Evolutionary conservation across 179 eudicot species (phyloP).

Genomic region (Spergularia azorica): DNA sequence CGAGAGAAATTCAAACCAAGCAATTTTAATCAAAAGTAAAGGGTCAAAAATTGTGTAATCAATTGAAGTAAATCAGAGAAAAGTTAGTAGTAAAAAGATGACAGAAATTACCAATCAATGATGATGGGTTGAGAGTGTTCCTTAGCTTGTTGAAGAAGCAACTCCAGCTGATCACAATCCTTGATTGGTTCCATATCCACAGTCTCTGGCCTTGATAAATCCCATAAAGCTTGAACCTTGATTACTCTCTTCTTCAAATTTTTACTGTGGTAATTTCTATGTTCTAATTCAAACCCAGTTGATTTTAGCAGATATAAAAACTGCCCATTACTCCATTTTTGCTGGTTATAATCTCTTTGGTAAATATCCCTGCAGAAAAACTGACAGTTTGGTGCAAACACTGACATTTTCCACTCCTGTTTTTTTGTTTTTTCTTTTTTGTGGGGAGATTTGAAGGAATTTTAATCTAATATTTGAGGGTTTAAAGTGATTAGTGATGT

Average conservation of each 20-base stretch:
- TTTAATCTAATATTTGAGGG: background rate
- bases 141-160: slow-evolving; percentile 48
- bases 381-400: slow-evolving; percentile 58
- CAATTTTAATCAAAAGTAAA: too few relatives aligned
- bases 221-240: slow-evolving; percentile 54
- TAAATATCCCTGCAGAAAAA: slow-evolving; percentile 39
- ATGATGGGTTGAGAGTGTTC: slow-evolving; percentile 58
- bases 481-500: too few relatives aligned
- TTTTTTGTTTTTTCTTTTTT: background rate
- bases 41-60: background rate
- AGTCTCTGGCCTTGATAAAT: slow-evolving; percentile 40
- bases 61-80: background rate
- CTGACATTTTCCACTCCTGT: slow-evolving; percentile 40
- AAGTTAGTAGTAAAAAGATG: background rate
- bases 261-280: slow-evolving; percentile 25
- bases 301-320: slow-evolving; percentile 26
- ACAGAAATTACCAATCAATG: slow-evolving; percentile 65
- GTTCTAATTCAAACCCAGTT: slow-evolving; percentile 24
- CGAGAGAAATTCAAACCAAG: too few relatives aligned
- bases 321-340: slow-evolving; percentile 36
- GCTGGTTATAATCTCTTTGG: slow-evolving; percentile 39
- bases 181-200: slow-evolving; percentile 63
- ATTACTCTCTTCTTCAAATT: slow-evolving; percentile 42
- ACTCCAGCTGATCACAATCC: slow-evolving; percentile 64
- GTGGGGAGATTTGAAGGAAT: background rate